phyloP scores from a whole-genome alignment of 2,329 filamentous ascomycete genomes.

The Exophiala alcalophila region DNA sequence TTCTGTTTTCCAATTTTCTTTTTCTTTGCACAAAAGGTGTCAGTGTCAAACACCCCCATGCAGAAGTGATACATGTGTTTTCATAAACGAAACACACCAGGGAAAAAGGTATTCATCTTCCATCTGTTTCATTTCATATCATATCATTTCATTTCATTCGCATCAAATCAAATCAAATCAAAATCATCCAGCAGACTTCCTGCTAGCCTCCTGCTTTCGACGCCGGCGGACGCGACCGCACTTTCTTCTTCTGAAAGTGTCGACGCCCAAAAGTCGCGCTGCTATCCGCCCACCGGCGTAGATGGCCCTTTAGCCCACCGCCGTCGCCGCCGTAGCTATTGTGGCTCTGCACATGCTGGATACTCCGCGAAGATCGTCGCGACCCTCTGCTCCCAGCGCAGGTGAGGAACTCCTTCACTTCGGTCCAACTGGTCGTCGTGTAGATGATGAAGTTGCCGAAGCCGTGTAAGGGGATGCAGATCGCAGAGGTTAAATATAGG shows the following conservation, averaged over 20 bases:
- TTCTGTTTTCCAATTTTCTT: no score
- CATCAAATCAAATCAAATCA: neutral
- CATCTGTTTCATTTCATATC: no score
- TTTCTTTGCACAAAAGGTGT: no score
- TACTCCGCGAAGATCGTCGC: conserved; percentile 8
- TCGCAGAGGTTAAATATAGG: conserved; percentile 18
- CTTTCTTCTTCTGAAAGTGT: neutral
- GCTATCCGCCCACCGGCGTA: neutral
- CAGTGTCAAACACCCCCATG: no score
- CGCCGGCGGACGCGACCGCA: neutral
- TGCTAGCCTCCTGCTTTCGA: neutral
- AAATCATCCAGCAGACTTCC: neutral
- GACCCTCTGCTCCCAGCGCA: conserved; percentile 4
- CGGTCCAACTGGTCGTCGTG: conserved; percentile 19
- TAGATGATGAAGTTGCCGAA: conserved; percentile 23
- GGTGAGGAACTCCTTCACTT: conserved; percentile 16
- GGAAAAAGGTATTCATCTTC: no score
- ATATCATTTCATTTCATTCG: no score
- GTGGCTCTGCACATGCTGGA: no score
- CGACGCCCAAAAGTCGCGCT: neutral
- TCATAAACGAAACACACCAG: no score
- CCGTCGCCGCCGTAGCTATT: no score
- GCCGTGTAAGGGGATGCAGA: conserved; percentile 22
- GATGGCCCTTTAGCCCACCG: no score
- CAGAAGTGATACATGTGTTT: no score